These are phyloP conservation scores for Pleurotus eryngii DNA, from an alignment of 768 basidiomycete species.

Conservation along the genomic window DNA sequence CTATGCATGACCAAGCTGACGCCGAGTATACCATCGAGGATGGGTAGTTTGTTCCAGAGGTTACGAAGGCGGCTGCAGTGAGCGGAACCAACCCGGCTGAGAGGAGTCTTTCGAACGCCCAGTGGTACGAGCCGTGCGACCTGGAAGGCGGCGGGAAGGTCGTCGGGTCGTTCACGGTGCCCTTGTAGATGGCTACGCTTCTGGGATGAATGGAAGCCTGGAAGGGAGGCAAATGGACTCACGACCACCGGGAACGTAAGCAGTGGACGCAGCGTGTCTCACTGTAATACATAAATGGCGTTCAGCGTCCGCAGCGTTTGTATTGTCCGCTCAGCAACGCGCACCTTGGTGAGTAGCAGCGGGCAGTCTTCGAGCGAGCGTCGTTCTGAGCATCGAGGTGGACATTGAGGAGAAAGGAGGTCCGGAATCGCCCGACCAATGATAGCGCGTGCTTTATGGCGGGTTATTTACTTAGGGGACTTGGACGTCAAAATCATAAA, in stretches of 20 bases:
- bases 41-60: constrained; percentile 68
- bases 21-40: constrained; percentile 87
- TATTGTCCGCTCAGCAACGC: not conserved
- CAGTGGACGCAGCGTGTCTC: constrained; percentile 32
- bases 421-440: too few species aligned
- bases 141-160: constrained; percentile 80
- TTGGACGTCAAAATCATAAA: not conserved
- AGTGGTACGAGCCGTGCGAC: constrained; percentile 86
- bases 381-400: constrained; percentile 38
- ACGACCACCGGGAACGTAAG: constrained; percentile 73
- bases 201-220: not conserved
- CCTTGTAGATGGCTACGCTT: constrained; percentile 72
- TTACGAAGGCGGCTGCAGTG: constrained; percentile 82
- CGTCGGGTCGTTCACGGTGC: constrained; percentile 94
- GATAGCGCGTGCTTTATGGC: too few species aligned
- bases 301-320: constrained; percentile 4
- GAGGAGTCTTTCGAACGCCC: constrained; percentile 91
- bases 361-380: constrained; percentile 39
- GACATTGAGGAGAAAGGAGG: not conserved
- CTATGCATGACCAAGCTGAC: constrained; percentile 89
- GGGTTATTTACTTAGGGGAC: too few species aligned
- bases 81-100: constrained; percentile 86
- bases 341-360: constrained; percentile 41
- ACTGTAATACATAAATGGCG: constrained; percentile 29
- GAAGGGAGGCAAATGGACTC: constrained; percentile 26